Conservation (phyloP, 2,329 filamentous ascomycete species). For the Scedosporium boydii region DNA sequence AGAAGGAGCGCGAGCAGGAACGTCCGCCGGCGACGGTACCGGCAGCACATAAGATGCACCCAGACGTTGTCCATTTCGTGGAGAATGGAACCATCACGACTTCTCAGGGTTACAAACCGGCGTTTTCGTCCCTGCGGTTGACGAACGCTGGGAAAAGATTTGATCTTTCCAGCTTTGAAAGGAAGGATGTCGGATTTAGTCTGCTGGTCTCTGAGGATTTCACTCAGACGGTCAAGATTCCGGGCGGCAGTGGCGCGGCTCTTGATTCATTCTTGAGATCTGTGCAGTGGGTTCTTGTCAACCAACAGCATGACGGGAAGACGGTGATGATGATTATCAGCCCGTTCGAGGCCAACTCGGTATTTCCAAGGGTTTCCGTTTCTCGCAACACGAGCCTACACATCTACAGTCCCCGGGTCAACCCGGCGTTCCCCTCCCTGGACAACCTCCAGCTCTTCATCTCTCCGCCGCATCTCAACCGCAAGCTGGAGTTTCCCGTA, state of each 20-base stretch:
- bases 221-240: slow-evolving; percentile 27
- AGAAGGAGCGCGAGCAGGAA: slow-evolving; percentile 48
- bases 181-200: slow-evolving; percentile 24
- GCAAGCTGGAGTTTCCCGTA: slow-evolving; percentile 5
- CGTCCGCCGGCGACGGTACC: slow-evolving; percentile 31
- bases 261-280: slow-evolving; percentile 40
- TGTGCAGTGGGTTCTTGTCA: slow-evolving; percentile 44
- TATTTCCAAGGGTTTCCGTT: slow-evolving; percentile 29
- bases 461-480: slow-evolving; percentile 16
- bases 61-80: slow-evolving; percentile 30
- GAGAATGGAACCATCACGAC: slow-evolving; percentile 20
- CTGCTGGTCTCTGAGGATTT: slow-evolving; percentile 44
- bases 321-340: slow-evolving; percentile 45
- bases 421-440: slow-evolving; percentile 25
- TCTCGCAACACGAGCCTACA: slow-evolving; percentile 31
- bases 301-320: slow-evolving; percentile 3
- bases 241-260: not conserved
- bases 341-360: slow-evolving; percentile 46
- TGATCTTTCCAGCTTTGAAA: slow-evolving; percentile 13
- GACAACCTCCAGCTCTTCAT: slow-evolving; percentile 36
- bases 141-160: slow-evolving; percentile 27
- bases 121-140: slow-evolving; percentile 31
- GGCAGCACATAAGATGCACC: slow-evolving; percentile 29
- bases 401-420: slow-evolving; percentile 39
- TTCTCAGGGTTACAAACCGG: slow-evolving; percentile 19